Evolutionary conservation across 495 filamentous ascomycete species (phyloP), one percentile per base, ranked within the genome.

Genomic region (Filosporella fistucella): DNA sequence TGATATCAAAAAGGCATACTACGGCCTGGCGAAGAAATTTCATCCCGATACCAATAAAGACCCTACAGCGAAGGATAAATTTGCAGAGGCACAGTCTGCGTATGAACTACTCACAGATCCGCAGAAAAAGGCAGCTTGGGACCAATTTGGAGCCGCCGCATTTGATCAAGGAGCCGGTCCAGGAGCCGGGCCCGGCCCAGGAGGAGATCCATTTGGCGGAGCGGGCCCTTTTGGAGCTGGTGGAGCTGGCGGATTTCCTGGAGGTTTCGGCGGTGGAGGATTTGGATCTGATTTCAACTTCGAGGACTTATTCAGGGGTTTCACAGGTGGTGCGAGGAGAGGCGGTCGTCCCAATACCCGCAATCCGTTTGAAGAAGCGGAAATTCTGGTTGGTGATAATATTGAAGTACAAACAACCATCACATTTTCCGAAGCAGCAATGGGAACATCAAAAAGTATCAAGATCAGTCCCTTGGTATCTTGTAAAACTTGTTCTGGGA

Each of bases 31-130:
- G n/a, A 97, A 97, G 68, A 97, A 96, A 62, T 98, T 82, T 62
- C 93, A 98, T 58, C 93, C 93, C 7, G 93, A 98, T 65, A 96
- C 93, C 29, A 97, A 96, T 71, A 98, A 96, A 67, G 93, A 96
- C 42, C 61, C 89, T 7, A 71, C 69, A 6, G 91, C 93, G 24
- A 96, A 96, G 63, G 93, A 97, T 44, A 91, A 86, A 58, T 98
- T 98, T 60, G 72, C 82, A 35, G 93, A 95, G 52, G 86, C 93
- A 44, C 93, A 96, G 63, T 73, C 84, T 1, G 87, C 93, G 2
- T 98, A 97, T 62, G 93, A 98, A 63, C 68, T 96, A 28, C 75
- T 98, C 3, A 90, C 86, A 26, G 90, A 98, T 62, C 73, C 90
- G 9, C 81, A 93, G 66, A 97, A 96, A 75, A 84, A 84, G 58